These are phyloP conservation scores for Botrytis sinoallii DNA, from an alignment of 2,329 filamentous ascomycete species.

Conservation along the genomic window DNA sequence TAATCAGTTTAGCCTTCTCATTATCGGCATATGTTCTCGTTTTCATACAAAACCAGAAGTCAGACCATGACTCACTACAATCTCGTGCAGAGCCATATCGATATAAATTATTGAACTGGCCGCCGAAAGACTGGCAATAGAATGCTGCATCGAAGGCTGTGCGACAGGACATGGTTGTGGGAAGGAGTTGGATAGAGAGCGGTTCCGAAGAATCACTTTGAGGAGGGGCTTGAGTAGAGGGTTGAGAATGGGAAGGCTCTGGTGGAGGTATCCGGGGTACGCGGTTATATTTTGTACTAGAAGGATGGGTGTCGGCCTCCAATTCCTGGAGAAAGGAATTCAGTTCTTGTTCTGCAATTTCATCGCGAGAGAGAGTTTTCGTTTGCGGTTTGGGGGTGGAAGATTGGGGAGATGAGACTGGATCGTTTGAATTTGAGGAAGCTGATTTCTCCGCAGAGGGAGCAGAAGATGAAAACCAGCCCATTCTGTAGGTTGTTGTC, in stretches of 20 bases:
- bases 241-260: conserved; percentile 1
- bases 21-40: conserved; percentile 60
- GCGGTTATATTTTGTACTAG: conserved; percentile 33
- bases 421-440: neutral
- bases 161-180: conserved; percentile 82
- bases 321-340: conserved; percentile 39
- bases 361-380: conserved; percentile 31
- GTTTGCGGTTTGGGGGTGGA: conserved; percentile 21
- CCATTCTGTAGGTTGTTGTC: conserved; percentile 45
- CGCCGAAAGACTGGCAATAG: conserved; percentile 87
- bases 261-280: conserved; percentile 26
- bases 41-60: conserved; percentile 98
- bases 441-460: conserved; percentile 24
- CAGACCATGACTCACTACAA: conserved; percentile 83
- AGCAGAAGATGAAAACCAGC: conserved; percentile 56
- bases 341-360: conserved; percentile 37
- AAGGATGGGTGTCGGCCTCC: conserved; percentile 30
- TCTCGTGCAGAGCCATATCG: conserved; percentile 73
- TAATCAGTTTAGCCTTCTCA: conserved; percentile 51
- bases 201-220: conserved; percentile 35
- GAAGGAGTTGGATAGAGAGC: conserved; percentile 68
- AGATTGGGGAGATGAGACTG: conserved; percentile 23
- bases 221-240: conserved; percentile 20
- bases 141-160: conserved; percentile 89
- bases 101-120: conserved; percentile 90